A percentile compares a stretch with the other conserved stretches of the same genome.
Evolutionary conservation across 768 basidiomycete genomes (phyloP).

Genomic region (Trametes meyenii): DNA sequence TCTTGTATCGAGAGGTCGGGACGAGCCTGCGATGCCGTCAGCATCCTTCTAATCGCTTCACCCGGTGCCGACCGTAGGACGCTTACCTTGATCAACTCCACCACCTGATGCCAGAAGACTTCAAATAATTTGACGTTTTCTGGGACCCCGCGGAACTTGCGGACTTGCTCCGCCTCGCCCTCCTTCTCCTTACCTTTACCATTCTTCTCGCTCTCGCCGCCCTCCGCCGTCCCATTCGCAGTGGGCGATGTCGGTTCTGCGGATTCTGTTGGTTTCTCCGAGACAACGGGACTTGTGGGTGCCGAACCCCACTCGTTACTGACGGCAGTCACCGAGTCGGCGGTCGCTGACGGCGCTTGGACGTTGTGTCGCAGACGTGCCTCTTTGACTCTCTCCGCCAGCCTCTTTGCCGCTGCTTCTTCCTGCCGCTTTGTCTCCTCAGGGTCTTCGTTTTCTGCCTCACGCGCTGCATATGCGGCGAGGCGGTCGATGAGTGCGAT

Average conservation of each 20-base stretch:
- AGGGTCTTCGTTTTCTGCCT: slow-evolving; percentile 95
- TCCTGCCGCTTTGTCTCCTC: slow-evolving; percentile 93
- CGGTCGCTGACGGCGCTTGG: slow-evolving; percentile 16
- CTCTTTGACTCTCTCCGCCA: slow-evolving; percentile 88
- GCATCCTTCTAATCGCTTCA: not conserved
- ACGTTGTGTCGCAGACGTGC: slow-evolving; percentile 64
- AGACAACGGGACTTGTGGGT: slow-evolving; percentile 32
- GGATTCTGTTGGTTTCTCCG: slow-evolving; percentile 18
- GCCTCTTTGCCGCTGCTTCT: slow-evolving; percentile 85
- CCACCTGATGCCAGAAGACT: slow-evolving; percentile 98
- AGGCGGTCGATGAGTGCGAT: slow-evolving; percentile 96
- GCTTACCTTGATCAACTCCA: slow-evolving; percentile 92
- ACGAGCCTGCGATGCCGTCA: slow-evolving; percentile 64
- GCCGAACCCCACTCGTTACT: slow-evolving; percentile 32
- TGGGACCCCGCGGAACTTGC: slow-evolving; percentile 94
- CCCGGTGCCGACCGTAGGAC: not conserved
- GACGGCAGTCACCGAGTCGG: slow-evolving; percentile 25
- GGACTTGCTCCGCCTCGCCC: slow-evolving; percentile 40
- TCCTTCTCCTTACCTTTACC: slow-evolving; percentile 68
- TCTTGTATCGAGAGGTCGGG: slow-evolving; percentile 98
- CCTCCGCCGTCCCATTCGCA: slow-evolving; percentile 20
- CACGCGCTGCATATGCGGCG: slow-evolving; percentile 93
- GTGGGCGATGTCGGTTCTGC: slow-evolving; percentile 3
- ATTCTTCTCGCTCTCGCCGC: slow-evolving; percentile 34
- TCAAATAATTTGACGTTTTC: slow-evolving; percentile 95